Conservation (phyloP, 208 protist genomes). For the Naegleria lovaniensis region DNA sequence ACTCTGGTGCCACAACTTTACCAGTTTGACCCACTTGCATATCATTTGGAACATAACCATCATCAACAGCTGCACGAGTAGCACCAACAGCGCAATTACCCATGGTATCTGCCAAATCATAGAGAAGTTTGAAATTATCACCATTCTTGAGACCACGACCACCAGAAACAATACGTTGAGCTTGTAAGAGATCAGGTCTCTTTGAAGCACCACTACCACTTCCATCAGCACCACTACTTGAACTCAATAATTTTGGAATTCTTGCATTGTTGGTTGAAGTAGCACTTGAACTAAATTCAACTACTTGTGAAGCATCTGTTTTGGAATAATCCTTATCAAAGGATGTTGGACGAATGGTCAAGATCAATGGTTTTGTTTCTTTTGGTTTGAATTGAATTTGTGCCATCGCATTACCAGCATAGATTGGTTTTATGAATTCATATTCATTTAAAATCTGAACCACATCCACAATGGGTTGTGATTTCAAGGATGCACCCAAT, state of each 20-base stretch:
- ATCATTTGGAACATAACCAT: slow-evolving; percentile 77
- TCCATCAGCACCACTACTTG: slow-evolving; percentile 21
- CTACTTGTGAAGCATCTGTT: slow-evolving; percentile 36
- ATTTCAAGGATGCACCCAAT: slow-evolving; percentile 75
- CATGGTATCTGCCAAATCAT: slow-evolving; percentile 74
- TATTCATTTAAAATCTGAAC: slow-evolving; percentile 71
- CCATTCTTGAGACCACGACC: slow-evolving; percentile 89
- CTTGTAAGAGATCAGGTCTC: slow-evolving; percentile 83
- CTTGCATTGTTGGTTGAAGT: not conserved
- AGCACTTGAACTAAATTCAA: slow-evolving; percentile 36
- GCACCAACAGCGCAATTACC: slow-evolving; percentile 53
- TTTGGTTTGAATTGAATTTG: slow-evolving; percentile 73
- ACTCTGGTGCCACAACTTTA: slow-evolving; percentile 94
- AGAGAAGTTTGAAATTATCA: slow-evolving; percentile 95
- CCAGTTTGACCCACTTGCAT: slow-evolving; percentile 96
- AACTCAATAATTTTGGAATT: not conserved
- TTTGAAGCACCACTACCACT: slow-evolving; percentile 49
- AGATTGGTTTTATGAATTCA: slow-evolving; percentile 92
- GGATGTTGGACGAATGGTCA: slow-evolving; percentile 86
- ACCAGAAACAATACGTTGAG: slow-evolving; percentile 80
- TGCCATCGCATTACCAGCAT: slow-evolving; percentile 93
- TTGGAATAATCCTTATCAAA: slow-evolving; percentile 54
- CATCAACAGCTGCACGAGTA: slow-evolving; percentile 93
- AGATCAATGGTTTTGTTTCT: slow-evolving; percentile 56
- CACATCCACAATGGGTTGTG: slow-evolving; percentile 82